These are phyloP conservation scores for Simplicillium aogashimaense DNA, from an alignment of 2,329 filamentous ascomycete genomes.

Conservation along the genomic window DNA sequence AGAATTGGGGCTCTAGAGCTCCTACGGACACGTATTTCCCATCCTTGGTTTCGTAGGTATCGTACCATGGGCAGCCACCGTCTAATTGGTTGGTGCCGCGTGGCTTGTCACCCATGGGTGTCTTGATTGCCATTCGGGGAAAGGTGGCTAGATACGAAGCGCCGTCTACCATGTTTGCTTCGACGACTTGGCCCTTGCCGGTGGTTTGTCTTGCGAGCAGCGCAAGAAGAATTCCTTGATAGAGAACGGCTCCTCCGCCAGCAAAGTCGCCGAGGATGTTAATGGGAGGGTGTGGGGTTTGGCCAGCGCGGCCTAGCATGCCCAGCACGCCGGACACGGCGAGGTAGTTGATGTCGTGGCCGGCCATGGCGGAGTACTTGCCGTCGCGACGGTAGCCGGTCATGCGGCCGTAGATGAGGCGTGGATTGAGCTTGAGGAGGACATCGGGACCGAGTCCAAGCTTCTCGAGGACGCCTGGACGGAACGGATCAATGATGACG, in stretches of 20 bases:
- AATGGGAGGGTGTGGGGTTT: constrained; percentile 66
- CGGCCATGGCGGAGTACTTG: constrained; percentile 77
- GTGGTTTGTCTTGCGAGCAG: constrained; percentile 54
- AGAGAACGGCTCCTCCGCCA: constrained; percentile 74
- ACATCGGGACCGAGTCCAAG: constrained; percentile 65
- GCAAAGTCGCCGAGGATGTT: constrained; percentile 90
- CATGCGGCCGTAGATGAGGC: constrained; percentile 74
- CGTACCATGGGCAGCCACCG: constrained; percentile 79
- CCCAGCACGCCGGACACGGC: constrained; percentile 73
- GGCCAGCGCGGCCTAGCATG: constrained; percentile 60
- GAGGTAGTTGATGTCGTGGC: constrained; percentile 95
- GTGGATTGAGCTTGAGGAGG: constrained; percentile 58
- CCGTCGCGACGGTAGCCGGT: constrained; percentile 86
- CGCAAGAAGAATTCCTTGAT: constrained; percentile 74
- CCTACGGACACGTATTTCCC: constrained; percentile 79
- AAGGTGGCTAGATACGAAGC: constrained; percentile 69
- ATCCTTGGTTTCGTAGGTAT: constrained; percentile 78
- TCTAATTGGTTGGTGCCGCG: constrained; percentile 74
- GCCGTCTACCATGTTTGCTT: constrained; percentile 96
- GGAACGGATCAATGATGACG: constrained; percentile 86
- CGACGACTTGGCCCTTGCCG: constrained; percentile 76
- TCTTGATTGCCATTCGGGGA: constrained; percentile 58
- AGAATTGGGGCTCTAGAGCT: constrained; percentile 83
- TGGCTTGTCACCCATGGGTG: constrained; percentile 48
- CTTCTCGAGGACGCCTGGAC: constrained; percentile 81